Evolutionary conservation across 257 asterid species (phyloP), one percentile per base, ranked within the genome.

Genomic region (Sherardia arvensis): DNA sequence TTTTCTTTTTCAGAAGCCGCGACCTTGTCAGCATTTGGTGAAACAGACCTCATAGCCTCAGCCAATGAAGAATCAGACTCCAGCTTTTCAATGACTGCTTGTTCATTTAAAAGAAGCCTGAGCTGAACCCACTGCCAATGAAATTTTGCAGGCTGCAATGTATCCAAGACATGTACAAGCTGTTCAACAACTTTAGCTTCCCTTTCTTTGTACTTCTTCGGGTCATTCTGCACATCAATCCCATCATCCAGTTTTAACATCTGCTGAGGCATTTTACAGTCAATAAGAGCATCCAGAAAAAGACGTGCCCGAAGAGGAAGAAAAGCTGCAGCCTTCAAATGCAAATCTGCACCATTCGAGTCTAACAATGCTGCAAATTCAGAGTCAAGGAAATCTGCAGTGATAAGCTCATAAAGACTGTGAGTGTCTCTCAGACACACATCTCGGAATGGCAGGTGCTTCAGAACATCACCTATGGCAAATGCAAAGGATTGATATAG

Each of bases 51-150:
- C 68, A 94, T 68, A 65, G 95, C 94, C 72, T 93, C 99, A 25
- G 71, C 72, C 65, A 93, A 80, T 53, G 96, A 77, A 62, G 79
- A 70, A 66, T 90, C 94, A 62, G 74, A 74, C 63, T 86, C 97
- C 76, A 94, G 79, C 68, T 90, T 94, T 71, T 90, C 95, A 63
- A 79, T 79, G 26, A 90, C 78, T 45, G 95, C 94, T 80, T 94
- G 99, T 58, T 94, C 99, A 51, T 94, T 84, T 62, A 94, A 79
- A n/a, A 94, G 86, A 64, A 90, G 88, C 79, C 99, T 80, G 53
- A 94, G 90, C 80, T 94, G 96, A 72, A 94, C 80, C 99, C 99
- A 94, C 74, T 94, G 99, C 99, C 96, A 94, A 55, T 94, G 99
- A 76, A 94, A 94, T 75, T 81, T 94, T 45, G 99, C 99, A 69